Conservation (phyloP, 1,284 basidiomycete genomes). For the Tilletia setariae region DNA sequence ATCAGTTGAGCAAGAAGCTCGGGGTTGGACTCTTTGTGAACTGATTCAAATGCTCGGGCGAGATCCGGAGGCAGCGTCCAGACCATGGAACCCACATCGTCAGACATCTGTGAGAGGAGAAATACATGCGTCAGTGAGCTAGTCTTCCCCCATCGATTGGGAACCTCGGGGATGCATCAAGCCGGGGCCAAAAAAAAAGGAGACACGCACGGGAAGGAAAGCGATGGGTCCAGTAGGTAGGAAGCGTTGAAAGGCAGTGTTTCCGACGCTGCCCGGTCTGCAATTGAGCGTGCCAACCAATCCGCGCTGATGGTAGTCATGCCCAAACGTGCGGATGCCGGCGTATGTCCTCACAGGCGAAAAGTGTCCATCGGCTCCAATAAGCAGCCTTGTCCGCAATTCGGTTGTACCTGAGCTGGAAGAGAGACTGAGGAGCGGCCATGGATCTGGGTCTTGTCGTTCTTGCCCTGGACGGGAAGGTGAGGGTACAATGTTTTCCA, state of each 20-base stretch:
- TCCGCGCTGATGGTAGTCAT: constrained; percentile 84
- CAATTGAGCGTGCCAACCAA: constrained; percentile 77
- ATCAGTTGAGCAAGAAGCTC: constrained; percentile 71
- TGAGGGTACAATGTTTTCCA: constrained; percentile 61
- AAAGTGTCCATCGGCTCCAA: constrained; percentile 93
- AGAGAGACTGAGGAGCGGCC: constrained; percentile 13
- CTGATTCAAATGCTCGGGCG: constrained; percentile 69
- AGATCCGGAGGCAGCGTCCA: constrained; percentile 86
- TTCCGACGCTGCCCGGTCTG: constrained; percentile 20
- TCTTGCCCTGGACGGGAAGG: constrained; percentile 44
- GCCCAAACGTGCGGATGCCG: constrained; percentile 81
- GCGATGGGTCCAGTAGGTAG: constrained; percentile 92
- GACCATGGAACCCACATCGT: constrained; percentile 78
- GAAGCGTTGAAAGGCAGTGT: constrained; percentile 87
- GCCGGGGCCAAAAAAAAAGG: no score
- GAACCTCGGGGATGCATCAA: no score
- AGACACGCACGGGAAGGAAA: constrained; percentile 67
- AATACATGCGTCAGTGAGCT: constrained; percentile 4
- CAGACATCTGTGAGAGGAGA: constrained; percentile 58
- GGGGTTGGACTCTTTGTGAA: constrained; percentile 59
- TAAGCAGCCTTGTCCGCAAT: constrained; percentile 58
- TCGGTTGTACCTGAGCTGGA: not conserved
- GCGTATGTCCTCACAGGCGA: constrained; percentile 88
- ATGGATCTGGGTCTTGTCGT: constrained; percentile 59
- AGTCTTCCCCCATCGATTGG: no score